Evolutionary conservation across 805 yeast genomes (phyloP), one percentile per base, ranked within the genome.

Genomic region (Candida michaelii): DNA sequence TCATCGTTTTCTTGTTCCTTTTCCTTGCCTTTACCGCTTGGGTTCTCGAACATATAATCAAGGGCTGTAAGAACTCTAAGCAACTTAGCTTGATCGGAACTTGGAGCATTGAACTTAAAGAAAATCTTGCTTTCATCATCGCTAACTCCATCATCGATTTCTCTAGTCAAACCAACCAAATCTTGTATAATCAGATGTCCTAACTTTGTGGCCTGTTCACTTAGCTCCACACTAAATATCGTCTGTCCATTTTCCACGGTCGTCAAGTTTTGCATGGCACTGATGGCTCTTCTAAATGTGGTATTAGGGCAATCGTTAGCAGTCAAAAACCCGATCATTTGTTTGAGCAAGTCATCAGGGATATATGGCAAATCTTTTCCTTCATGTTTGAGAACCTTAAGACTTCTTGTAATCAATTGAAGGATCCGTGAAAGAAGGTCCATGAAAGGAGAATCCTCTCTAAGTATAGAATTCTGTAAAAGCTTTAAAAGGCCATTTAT

Each of bases 81-180:
- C n/a, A 93, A 63, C 54, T 89, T 89, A 6, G 97, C 86, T 59
- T 93, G 98, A 47, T 85, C 89, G 0, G 96, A 85, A 31, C 85
- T 80, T 1, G 89, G 79, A 0, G 88, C 77, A 2, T 93, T 85
- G 55, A 90, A 87, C 51, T 79, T 79, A 19, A 77, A 65, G 46
- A 89, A 70, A 2, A 80, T 65, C 18, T 76, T 79, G 16, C 76
- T 72, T 36, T 75, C 77, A 19, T 77, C 69, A 3, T 69, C 50
- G 1, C 39, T 71, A 25, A 59, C 67, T 16, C 30, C 52, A 40
- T 56, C 54, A 14, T 60, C 45, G 25, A 85, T 69, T 24, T 76
- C 80, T 1, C 50, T 55, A 1, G 76, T 60, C 34, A 88, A 66
- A 1, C 54, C 57, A 30, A 73, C 63, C 40, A 90, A 61, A 50